Conservation (phyloP, 164 flowering plant species). For the Stephania japonica region DNA sequence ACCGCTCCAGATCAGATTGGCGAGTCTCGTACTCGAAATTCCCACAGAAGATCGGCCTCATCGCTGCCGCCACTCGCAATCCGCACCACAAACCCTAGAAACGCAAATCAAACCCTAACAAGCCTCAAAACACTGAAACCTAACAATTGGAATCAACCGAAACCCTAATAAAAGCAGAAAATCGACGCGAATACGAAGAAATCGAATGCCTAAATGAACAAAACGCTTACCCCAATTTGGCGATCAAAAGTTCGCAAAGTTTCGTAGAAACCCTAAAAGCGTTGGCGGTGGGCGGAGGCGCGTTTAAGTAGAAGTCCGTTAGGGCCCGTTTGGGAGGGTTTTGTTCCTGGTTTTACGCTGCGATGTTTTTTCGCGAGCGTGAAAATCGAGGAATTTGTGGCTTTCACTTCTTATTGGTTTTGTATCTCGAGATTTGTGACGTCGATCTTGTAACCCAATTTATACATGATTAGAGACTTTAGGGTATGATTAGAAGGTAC, state of each 20-base stretch:
- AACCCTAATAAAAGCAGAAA: neutral
- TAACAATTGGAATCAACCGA: neutral
- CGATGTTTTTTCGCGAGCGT: too few species aligned
- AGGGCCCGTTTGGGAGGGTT: too few species aligned
- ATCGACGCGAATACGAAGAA: neutral
- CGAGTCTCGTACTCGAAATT: constrained; percentile 78
- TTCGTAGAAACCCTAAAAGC: neutral
- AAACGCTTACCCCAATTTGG: neutral
- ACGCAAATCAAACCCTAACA: neutral
- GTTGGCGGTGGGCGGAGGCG: too few species aligned
- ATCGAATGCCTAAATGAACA: neutral
- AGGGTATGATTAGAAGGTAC: too few species aligned
- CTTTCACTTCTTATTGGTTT: too few species aligned
- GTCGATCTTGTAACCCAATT: too few species aligned
- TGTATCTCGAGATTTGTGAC: too few species aligned
- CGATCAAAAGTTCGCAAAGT: neutral
- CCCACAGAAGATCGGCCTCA: constrained; percentile 80
- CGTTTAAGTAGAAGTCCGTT: too few species aligned
- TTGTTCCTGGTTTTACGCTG: too few species aligned
- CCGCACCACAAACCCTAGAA: constrained; percentile 9
- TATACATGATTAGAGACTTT: too few species aligned
- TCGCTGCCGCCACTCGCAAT: constrained; percentile 15
- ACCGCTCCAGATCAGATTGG: constrained; percentile 65
- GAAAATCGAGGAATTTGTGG: too few species aligned
- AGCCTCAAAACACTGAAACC: neutral